Evolutionary conservation across 352 stramenopile genomes (phyloP).

Genomic region (Phytopythium mirpurense): DNA sequence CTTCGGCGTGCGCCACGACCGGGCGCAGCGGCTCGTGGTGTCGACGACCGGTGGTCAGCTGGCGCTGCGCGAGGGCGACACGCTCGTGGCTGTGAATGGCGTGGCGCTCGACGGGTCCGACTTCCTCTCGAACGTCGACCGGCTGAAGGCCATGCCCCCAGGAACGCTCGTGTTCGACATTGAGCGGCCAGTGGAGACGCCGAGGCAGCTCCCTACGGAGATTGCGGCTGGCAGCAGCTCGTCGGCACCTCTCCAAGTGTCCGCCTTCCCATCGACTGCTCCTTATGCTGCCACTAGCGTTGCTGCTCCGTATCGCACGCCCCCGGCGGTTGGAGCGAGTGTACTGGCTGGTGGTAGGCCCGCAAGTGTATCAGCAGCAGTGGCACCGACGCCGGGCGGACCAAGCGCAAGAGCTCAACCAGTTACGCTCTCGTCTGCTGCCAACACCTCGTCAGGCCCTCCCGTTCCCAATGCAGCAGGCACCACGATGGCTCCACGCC

Average conservation of each 20-base stretch:
- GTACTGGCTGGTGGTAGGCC: no score
- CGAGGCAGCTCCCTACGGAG: background rate
- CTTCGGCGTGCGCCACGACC: slow-evolving; percentile 67
- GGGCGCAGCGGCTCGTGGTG: slow-evolving; percentile 42
- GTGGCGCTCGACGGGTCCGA: slow-evolving; percentile 36
- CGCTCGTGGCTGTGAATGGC: slow-evolving; percentile 64
- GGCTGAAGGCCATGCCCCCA: slow-evolving; percentile 45
- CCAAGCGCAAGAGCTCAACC: no score
- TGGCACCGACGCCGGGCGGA: no score
- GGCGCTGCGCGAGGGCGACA: slow-evolving; percentile 51
- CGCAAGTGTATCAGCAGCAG: no score
- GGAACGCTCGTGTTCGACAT: slow-evolving; percentile 57
- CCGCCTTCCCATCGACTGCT: no score
- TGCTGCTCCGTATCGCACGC: no score
- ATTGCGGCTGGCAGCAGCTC: background rate
- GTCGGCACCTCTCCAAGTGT: background rate
- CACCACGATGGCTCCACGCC: no score
- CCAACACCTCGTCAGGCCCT: no score
- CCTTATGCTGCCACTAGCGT: no score
- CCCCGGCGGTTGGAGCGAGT: no score
- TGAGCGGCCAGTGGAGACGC: slow-evolving; percentile 20
- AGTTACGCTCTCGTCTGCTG: no score
- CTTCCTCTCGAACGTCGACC: slow-evolving; percentile 50
- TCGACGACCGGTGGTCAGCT: slow-evolving; percentile 49
- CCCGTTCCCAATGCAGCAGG: background rate